Evolutionary conservation across 106 monocot genomes (phyloP), one percentile per base, ranked within the genome.

Genomic region (Iris macrosiphon): DNA sequence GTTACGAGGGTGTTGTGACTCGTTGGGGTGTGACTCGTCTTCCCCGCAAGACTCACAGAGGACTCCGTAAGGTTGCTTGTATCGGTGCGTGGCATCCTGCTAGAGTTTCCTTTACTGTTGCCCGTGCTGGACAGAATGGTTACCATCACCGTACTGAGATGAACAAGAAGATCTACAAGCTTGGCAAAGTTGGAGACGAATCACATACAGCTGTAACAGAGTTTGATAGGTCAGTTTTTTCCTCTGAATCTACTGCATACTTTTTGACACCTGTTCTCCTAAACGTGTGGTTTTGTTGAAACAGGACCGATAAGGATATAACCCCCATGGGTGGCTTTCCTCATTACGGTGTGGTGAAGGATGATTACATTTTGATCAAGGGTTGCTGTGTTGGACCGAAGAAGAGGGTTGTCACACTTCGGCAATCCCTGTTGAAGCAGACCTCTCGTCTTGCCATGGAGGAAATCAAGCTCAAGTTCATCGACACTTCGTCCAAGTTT

Each of bases 51-150:
- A 86, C 80, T 1, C 86, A 86, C 22, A 66, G 78, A 14, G 79
- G 79, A 0, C 75, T 84, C 4, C 66, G 83, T 29, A 84, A 84
- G 57, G 83, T 84, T 33, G 84, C 84, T 2, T 85, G 85, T 37
- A 85, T 85, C 16, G 85, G 80, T 32, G 85, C 76, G 4, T 85
- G 84, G 85, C 85, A 85, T 55, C 85, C 85, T 6, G 85, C 80
- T 21, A 60, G 85, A 51, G 80, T 85, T 26, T 80, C 79, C 6
- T 80, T 56, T 61, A 85, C 80, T 0, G 79, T 84, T 45, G 79
- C 79, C 6, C 61, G 75, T 28, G 79, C 84, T 32, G 84, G 84
- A 15, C 83, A 84, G 66, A 84, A 84, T 52, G 83, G 79, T 52
- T 84, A 84, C 35, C 83, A 84, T 33, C 83, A 84, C 58, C 61